A percentile compares a stretch with the other conserved stretches of the same genome.
Conservation (phyloP, 148 eudicot species). For the Nepenthes mirabilis region DNA sequence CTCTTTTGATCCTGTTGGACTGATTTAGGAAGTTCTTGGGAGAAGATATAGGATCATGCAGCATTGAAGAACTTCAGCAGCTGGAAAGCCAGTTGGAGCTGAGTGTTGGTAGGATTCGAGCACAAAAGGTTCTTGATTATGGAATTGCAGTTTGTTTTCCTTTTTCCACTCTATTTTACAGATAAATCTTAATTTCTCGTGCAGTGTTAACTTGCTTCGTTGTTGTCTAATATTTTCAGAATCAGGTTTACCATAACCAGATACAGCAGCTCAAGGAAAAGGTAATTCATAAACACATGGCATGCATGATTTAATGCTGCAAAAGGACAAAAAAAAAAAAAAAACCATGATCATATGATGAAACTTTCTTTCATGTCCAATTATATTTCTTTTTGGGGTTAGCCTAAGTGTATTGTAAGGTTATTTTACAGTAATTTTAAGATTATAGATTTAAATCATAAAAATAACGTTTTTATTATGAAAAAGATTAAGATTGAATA, state of each 20-base stretch:
- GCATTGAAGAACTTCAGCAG: constrained; percentile 58
- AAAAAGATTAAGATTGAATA: no score
- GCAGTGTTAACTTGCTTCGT: not conserved
- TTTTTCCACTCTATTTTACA: no score
- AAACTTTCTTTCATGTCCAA: not conserved
- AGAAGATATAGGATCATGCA: constrained; percentile 63
- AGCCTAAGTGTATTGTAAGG: no score
- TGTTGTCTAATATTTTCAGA: constrained; percentile 23
- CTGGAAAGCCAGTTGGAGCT: constrained; percentile 66
- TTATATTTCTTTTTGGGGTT: not conserved
- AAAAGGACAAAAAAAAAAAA: no score
- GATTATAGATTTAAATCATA: no score
- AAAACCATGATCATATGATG: not conserved
- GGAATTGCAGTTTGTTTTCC: no score
- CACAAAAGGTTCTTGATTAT: constrained; percentile 44
- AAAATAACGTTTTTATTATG: no score
- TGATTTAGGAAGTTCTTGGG: constrained; percentile 59
- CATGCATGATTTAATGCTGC: no score
- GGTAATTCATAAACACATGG: constrained; percentile 15
- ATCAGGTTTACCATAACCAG: constrained; percentile 48
- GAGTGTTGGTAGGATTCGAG: constrained; percentile 54
- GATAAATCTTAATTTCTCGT: no score
- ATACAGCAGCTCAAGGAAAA: constrained; percentile 43
- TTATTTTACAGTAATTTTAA: no score
- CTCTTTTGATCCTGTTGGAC: not conserved